Conservation (phyloP, 129 eudicot species). For the Centaurea solstitialis region DNA sequence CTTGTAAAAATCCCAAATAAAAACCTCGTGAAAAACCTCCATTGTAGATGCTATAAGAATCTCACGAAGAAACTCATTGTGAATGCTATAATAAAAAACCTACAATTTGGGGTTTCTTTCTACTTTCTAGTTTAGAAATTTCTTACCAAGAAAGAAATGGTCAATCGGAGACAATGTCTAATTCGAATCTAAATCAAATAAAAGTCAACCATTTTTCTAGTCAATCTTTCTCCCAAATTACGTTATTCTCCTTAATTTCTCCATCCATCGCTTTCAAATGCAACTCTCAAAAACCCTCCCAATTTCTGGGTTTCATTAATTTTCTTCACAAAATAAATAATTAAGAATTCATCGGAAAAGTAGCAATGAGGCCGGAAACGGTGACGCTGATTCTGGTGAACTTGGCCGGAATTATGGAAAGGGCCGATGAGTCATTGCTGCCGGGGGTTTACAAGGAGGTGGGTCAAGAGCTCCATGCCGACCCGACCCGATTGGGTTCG, state of each 20-base stretch:
- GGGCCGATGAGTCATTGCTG: conserved; percentile 78
- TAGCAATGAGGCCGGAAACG: conserved; percentile 57
- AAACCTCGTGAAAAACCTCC: too few species aligned
- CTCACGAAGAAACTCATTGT: too few species aligned
- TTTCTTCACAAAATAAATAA: background rate
- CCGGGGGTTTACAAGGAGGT: conserved; percentile 92
- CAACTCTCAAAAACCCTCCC: background rate
- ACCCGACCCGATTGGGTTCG: conserved; percentile 73
- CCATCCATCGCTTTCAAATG: background rate
- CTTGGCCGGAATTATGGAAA: conserved; percentile 90
- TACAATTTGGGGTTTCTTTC: background rate
- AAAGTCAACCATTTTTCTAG: conserved; percentile 3
- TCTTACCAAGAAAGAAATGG: background rate
- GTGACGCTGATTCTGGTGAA: conserved; percentile 68
- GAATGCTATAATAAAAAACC: too few species aligned
- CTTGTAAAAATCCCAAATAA: too few species aligned
- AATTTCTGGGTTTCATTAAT: background rate
- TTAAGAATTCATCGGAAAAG: too few species aligned
- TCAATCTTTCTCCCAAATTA: background rate
- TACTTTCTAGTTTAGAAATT: background rate
- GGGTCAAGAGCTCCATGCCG: conserved; percentile 72
- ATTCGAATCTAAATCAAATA: background rate
- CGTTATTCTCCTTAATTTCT: background rate
- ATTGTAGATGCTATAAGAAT: too few species aligned
- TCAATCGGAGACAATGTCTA: conserved; percentile 1